These are phyloP conservation scores for Hymenoscyphus linearis DNA, from an alignment of 2,329 filamentous ascomycete genomes.

Conservation along the genomic window DNA sequence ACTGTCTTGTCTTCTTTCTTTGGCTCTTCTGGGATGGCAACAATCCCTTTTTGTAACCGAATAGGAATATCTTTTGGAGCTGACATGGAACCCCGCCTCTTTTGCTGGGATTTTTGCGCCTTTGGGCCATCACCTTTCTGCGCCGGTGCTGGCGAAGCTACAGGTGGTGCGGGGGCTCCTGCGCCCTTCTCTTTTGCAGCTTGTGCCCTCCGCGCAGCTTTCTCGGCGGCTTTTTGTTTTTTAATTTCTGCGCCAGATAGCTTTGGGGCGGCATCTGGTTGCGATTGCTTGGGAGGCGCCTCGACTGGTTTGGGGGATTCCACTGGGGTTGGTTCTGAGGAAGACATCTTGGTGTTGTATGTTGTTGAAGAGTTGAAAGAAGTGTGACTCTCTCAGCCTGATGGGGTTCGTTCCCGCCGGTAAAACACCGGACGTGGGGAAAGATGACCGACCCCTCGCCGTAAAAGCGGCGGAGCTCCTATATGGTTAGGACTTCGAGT, in stretches of 20 bases:
- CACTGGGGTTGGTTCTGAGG: slow-evolving; percentile 4
- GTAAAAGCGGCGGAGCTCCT: too few relatives aligned
- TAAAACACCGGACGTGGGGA: neutral
- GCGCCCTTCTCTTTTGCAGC: slow-evolving; percentile 50
- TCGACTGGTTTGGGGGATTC: neutral
- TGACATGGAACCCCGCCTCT: slow-evolving; percentile 28
- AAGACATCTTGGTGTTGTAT: slow-evolving; percentile 6
- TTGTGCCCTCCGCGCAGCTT: slow-evolving; percentile 75
- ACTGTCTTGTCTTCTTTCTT: slow-evolving; percentile 61
- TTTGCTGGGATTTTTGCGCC: slow-evolving; percentile 36
- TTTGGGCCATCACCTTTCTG: slow-evolving; percentile 29
- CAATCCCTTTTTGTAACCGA: slow-evolving; percentile 25
- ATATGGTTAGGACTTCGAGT: too few relatives aligned
- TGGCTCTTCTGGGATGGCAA: slow-evolving; percentile 40
- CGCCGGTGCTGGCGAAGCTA: slow-evolving; percentile 11
- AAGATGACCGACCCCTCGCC: neutral
- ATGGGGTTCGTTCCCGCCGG: neutral
- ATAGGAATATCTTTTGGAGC: slow-evolving; percentile 24
- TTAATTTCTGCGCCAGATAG: slow-evolving; percentile 62
- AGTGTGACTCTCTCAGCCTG: slow-evolving; percentile 1
- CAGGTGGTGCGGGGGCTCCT: slow-evolving; percentile 32
- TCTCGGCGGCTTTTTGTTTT: slow-evolving; percentile 85
- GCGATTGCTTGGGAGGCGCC: neutral
- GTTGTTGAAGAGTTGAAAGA: neutral
- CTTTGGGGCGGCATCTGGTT: slow-evolving; percentile 38